Evolutionary conservation across 805 yeast species (phyloP), one percentile per base, ranked within the genome.

Genomic region (Millerozyma acaciae): DNA sequence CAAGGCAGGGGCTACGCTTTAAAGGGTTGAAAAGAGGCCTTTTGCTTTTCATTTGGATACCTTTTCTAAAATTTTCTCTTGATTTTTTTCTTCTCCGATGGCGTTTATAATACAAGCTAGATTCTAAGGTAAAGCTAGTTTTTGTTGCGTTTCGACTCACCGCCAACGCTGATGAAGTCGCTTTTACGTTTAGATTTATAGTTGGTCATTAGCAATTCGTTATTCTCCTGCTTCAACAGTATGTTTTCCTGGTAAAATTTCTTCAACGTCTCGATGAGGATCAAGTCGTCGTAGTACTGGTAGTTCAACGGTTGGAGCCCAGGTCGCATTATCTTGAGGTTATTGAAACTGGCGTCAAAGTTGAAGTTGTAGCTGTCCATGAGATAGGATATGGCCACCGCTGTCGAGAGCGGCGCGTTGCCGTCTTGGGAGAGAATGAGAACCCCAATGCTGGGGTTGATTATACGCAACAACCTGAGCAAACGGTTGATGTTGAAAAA

Each of bases 341-440:
- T 39, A 31, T 48, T 44, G 35, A 53, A 50, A 30, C 65, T 48
- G 7, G 60, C 50, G 17, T 44, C 49, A 20, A 62, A 47, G 38
- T 65, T 58, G 37, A 53, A 61, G 35, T 52, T 51, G 41, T 65
- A 65, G 33, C 42, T 46, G 43, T 65, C 72, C 70, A 65, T 65
- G 39, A 64, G 49, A 34, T 58, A 61, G 27, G 65, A 57, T 15
- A 61, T 51, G 5, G 57, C 41, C 32, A 65, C 44, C 8, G 62
- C 58, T 3, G 62, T 61, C 17, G 67, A 52, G 15, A 55, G 36
- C 27, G 39, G 40, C 31, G 39, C 43, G 26, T 42, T 40, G 2
- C 62, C 62, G 21, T 50, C 47, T 21, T 54, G 60, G n/a, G 64
- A 47, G n/a, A 64, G 47, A 26, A 65, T 39, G 32, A 64, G 45